Evolutionary conservation across 345 rosid genomes (phyloP), one percentile per base, ranked within the genome.

Genomic region (Firmiana major): DNA sequence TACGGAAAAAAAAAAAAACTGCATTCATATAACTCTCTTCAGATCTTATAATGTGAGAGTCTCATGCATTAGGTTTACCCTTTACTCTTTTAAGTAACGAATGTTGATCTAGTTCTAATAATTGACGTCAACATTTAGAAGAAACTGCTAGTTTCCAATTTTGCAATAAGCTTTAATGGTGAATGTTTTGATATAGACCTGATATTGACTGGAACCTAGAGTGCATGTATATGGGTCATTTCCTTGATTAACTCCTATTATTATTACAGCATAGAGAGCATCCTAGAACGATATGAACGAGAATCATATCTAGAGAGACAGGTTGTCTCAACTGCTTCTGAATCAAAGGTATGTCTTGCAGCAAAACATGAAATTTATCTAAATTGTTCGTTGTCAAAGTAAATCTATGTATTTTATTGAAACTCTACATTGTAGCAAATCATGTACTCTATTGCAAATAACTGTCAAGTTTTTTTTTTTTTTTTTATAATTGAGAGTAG

Each of bases 271-370:
- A 88, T 92, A 91, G 98, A 92, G 77, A 84, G 78, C 26, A 89
- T 90, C 81, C 78, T 94, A 21, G 92, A 90, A 78, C 91, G 91
- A 67, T 92, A 94, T 28, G 94, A 94, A 81, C 88, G 87, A 71
- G 53, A 75, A 51, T 77, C 85, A 5, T 80, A 70, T 78, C 80
- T 83, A 24, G 90, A 89, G 51, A 81, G 79, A 60, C 87, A 87
- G 9, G 66, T 75, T 63, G 70, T 74, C 13, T 67, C 88, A 59
- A 68, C 78, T 67, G 81, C 45, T 70, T 63, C 80, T 59, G 81
- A 79, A 24, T 42, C 74, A 34, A 84, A 83, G 88, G 92, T 91
- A 79, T 70, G 63, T 67, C 7, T 42, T 28, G 6, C 17, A 21
- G 38, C 11, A 43, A n/a, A 34, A 40, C 7, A 11, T 54, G 5